phyloP scores from a whole-genome alignment of 768 basidiomycete species.

The Floccularia luteovirens region DNA sequence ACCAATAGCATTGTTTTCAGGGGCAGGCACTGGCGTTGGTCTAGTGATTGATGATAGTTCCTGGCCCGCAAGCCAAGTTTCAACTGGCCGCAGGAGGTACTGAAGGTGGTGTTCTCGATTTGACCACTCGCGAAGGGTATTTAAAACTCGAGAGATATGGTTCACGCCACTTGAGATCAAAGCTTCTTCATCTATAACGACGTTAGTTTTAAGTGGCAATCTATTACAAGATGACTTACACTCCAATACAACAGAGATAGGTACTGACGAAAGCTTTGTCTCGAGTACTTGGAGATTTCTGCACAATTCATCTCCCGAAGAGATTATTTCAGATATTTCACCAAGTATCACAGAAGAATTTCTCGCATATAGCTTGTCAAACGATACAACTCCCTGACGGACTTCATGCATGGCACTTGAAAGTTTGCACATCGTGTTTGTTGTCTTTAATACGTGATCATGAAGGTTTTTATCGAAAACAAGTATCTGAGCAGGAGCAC shows the following conservation, averaged over 20 bases:
- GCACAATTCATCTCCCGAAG: too few relatives aligned
- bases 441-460: conserved; percentile 12
- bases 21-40: conserved; percentile 4
- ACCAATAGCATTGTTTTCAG: conserved; percentile 20
- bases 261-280: too few relatives aligned
- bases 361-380: conserved; percentile 14
- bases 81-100: conserved; percentile 23
- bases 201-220: too few relatives aligned
- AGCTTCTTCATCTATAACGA: too few relatives aligned
- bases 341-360: too few relatives aligned
- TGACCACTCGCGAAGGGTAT: neutral
- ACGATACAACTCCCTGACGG: conserved; percentile 21
- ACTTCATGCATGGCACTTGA: conserved; percentile 29
- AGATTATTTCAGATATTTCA: too few relatives aligned
- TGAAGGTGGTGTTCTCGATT: neutral
- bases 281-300: too few relatives aligned
- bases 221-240: too few relatives aligned
- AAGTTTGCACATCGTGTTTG: conserved; percentile 21
- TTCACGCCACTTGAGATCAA: neutral
- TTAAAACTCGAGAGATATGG: neutral
- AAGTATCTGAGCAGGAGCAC: conserved; percentile 11
- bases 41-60: conserved; percentile 8
- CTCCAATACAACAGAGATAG: too few relatives aligned
- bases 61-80: conserved; percentile 21
- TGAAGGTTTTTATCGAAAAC: conserved; percentile 12